Base-by-base conservation (phyloP, 2,329 filamentous ascomycete genomes). In the Gnomoniopsis sp. region DNA sequence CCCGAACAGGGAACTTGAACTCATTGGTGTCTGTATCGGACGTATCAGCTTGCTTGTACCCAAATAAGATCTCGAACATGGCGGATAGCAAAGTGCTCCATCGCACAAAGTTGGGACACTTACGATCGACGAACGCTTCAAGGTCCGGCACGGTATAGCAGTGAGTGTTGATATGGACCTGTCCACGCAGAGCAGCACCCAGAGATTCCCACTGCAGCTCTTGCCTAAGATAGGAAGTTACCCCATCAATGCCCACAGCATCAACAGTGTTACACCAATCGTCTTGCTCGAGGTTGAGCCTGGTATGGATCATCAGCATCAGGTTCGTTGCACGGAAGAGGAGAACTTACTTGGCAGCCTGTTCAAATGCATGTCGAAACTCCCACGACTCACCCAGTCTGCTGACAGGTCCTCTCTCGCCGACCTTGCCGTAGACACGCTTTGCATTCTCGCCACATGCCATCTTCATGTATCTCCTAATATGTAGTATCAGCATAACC, bases 391-490 rank as follows among this genome's bases (percentile, higher is more conserved):
- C 86, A 10, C 88, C 88, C 66, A 90, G 74, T 1, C 88, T 77
- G 61, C 83, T 88, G 56, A 77, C 77, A 0, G 85, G 85, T 0
- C 82, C 81, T 49, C 75, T 74, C 53, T 79, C 76, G 23, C 83
- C 84, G 4, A 73, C 66, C 49, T 75, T 76, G 11, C 85, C 85
- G 60, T 88, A 87, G 0, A 84, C 74, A 1, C 78, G 73, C 73
- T 88, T 88, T 1, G 87, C 75, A 65, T 90, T 90, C 71, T 90
- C 87, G 38, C 87, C 87, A 63, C 87, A 90, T 0, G 88, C 88
- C 87, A 90, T 90, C 74, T 90, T 90, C 79, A 90, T 88, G 70
- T 88, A 90, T 21, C 88, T 79, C 82, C 26, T 30, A 30, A 8
- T 4, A 30, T 8, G 26, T 4, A 4, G 8, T 30, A 30, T 30